Conservation (phyloP, 1,284 basidiomycete genomes). For the Puccinia polysora region DNA sequence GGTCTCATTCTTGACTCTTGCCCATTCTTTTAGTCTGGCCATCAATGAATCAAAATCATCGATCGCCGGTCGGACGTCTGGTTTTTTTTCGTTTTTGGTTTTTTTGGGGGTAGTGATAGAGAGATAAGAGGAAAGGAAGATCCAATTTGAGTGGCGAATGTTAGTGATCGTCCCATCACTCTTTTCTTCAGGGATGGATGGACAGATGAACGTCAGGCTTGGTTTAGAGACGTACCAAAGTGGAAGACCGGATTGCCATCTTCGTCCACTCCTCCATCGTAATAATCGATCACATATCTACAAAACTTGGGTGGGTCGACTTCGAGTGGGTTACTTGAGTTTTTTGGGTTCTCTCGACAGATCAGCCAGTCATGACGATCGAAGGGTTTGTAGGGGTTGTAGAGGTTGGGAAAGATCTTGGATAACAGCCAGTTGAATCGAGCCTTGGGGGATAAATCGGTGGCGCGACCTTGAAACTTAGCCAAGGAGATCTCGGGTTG, state of each 20-base stretch:
- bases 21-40: constrained; percentile 49
- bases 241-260: constrained; percentile 57
- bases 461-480: constrained; percentile 82
- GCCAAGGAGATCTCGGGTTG: constrained; percentile 61
- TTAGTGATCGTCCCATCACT: not conserved
- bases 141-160: constrained; percentile 74
- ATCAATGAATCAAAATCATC: constrained; percentile 48
- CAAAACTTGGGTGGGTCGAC: constrained; percentile 20
- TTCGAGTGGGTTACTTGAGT: not conserved
- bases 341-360: constrained; percentile 52
- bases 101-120: not conserved
- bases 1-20: constrained; percentile 48
- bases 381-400: constrained; percentile 82
- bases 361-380: constrained; percentile 99
- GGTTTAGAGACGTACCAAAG: constrained; percentile 53
- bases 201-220: too few species aligned
- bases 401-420: constrained; percentile 66
- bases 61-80: constrained; percentile 61
- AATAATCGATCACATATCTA: constrained; percentile 85
- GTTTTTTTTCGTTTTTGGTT: not conserved
- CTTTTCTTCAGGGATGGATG: not conserved
- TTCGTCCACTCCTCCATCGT: constrained; percentile 74
- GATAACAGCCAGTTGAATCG: constrained; percentile 77
- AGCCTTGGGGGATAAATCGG: constrained; percentile 74
- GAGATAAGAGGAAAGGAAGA: not conserved